A percentile compares a stretch with the other conserved stretches of the same genome.
phyloP scores from a whole-genome alignment of 208 protist species.

The Leishmania guyanensis region DNA sequence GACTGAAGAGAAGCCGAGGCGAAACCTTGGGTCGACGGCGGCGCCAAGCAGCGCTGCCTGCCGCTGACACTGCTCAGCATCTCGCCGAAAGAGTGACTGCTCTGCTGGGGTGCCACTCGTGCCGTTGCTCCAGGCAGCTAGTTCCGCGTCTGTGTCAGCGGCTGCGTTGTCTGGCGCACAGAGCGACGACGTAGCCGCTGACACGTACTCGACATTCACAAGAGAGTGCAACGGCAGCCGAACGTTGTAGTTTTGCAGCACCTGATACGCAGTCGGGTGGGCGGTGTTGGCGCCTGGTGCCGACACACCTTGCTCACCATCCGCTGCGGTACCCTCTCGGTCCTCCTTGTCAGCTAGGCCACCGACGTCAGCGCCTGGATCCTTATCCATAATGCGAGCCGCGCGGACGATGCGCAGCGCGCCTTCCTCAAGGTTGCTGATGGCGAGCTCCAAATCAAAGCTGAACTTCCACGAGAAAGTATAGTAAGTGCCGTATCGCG shows the following conservation, averaged over 20 bases:
- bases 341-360: background rate
- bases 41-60: slow-evolving; percentile 16
- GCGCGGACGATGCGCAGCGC: slow-evolving; percentile 55
- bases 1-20: slow-evolving; percentile 24
- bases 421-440: slow-evolving; percentile 71
- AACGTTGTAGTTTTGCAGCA: slow-evolving; percentile 41
- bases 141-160: background rate
- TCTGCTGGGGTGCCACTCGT: background rate
- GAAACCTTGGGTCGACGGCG: slow-evolving; percentile 15
- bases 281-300: background rate
- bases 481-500: slow-evolving; percentile 43
- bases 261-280: slow-evolving; percentile 3
- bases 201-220: slow-evolving; percentile 85
- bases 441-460: slow-evolving; percentile 58
- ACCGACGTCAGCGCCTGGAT: background rate
- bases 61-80: slow-evolving; percentile 12
- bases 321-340: background rate
- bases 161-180: slow-evolving; percentile 1
- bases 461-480: slow-evolving; percentile 88
- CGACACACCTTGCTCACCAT: background rate
- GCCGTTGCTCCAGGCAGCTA: background rate
- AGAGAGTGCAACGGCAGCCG: slow-evolving; percentile 64
- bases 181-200: slow-evolving; percentile 53
- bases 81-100: slow-evolving; percentile 8
- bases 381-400: background rate